These are phyloP conservation scores for Prunus yedoensis DNA, from an alignment of 331 rosid genomes.

Conservation along the genomic window DNA sequence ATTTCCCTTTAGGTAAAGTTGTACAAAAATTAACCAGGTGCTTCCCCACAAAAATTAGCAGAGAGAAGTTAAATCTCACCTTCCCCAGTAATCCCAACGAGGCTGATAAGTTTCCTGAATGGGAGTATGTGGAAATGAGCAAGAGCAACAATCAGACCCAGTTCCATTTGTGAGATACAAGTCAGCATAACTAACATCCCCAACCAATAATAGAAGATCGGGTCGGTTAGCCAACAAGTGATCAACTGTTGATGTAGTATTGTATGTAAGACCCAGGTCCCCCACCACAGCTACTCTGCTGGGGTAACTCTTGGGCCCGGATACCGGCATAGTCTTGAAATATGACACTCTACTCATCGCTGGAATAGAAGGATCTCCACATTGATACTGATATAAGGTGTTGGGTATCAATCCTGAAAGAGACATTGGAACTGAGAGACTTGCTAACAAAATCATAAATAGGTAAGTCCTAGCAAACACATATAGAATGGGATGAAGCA, in stretches of 20 bases:
- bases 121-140: constrained; percentile 72
- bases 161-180: constrained; percentile 82
- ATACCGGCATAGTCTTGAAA: constrained; percentile 84
- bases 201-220: constrained; percentile 70
- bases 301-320: constrained; percentile 81
- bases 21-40: not conserved
- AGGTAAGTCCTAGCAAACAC: not conserved
- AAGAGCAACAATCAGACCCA: constrained; percentile 67
- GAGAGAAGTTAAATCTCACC: constrained; percentile 31
- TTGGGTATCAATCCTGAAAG: constrained; percentile 60
- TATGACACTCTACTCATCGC: constrained; percentile 65
- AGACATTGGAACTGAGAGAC: not conserved
- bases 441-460: not conserved
- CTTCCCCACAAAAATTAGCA: not conserved
- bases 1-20: not conserved
- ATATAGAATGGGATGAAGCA: not conserved
- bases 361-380: constrained; percentile 74
- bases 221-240: constrained; percentile 79
- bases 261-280: constrained; percentile 86
- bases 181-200: constrained; percentile 76
- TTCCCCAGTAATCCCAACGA: constrained; percentile 99
- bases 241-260: constrained; percentile 75
- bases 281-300: constrained; percentile 82
- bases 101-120: constrained; percentile 90
- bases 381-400: constrained; percentile 72